Conservation (phyloP, 1,284 basidiomycete genomes). For the Rhodofomes roseus region DNA sequence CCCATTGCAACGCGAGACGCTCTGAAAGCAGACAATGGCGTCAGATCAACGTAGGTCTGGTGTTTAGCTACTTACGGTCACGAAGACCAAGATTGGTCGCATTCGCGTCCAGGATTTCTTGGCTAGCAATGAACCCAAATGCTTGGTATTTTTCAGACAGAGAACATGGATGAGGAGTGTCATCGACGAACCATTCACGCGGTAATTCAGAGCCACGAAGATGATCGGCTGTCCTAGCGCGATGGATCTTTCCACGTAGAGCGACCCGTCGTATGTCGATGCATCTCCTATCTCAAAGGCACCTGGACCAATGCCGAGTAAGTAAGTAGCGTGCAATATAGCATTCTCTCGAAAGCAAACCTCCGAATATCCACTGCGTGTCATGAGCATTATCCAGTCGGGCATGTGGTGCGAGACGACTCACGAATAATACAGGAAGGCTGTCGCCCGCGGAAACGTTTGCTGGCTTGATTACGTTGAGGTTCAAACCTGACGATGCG, state of each 20-base stretch:
- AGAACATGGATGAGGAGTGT: too few species aligned
- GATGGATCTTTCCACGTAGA: constrained; percentile 29
- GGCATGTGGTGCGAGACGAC: constrained; percentile 9
- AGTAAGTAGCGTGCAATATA: neutral
- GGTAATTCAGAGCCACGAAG: constrained; percentile 33
- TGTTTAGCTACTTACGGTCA: constrained; percentile 39
- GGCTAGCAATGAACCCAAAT: constrained; percentile 47
- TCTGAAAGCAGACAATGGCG: constrained; percentile 5
- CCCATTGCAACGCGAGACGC: constrained; percentile 23
- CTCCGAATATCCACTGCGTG: constrained; percentile 26
- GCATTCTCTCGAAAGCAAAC: neutral
- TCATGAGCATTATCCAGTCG: neutral
- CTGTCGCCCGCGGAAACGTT: constrained; percentile 16
- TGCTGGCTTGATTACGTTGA: constrained; percentile 39
- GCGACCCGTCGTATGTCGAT: constrained; percentile 8
- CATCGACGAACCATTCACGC: constrained; percentile 13
- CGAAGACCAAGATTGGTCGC: constrained; percentile 51
- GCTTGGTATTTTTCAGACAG: constrained; percentile 16
- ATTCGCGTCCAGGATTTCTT: constrained; percentile 46
- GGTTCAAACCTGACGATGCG: constrained; percentile 37
- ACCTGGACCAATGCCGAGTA: neutral
- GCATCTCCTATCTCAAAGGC: constrained; percentile 18
- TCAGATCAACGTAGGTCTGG: neutral
- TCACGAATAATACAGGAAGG: constrained; percentile 41
- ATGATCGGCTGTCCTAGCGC: constrained; percentile 30